A percentile compares a stretch with the other conserved stretches of the same genome.
Conservation (phyloP, 2,329 filamentous ascomycete species). For the Xylaria arbuscula region DNA sequence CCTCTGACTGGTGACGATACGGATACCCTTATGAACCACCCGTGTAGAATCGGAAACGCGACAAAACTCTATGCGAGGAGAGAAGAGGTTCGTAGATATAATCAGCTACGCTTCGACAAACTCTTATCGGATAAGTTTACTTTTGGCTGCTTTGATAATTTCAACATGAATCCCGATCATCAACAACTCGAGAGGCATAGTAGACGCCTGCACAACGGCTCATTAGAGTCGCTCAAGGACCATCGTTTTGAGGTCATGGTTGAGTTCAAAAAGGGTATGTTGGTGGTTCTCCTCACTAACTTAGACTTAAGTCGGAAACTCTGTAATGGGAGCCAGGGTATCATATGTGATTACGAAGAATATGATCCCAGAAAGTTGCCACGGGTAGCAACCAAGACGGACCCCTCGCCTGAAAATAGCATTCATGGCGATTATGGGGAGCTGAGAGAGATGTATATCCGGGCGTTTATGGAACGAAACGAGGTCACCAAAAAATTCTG, state of each 20-base stretch:
- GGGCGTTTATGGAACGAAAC: conserved; percentile 51
- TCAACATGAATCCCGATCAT: conserved; percentile 51
- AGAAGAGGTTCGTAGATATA: conserved; percentile 52
- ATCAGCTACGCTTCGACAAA: conserved; percentile 50
- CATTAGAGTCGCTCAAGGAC: conserved; percentile 54
- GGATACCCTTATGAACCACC: conserved; percentile 58
- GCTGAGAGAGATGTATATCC: conserved; percentile 53
- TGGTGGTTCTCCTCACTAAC: conserved; percentile 64
- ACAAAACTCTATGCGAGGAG: conserved; percentile 59
- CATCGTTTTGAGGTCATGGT: conserved; percentile 59
- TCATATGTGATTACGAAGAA: conserved; percentile 57
- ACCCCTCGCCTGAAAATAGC: conserved; percentile 36
- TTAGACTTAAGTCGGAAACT: conserved; percentile 56
- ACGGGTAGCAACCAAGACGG: conserved; percentile 36
- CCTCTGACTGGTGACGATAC: conserved; percentile 53
- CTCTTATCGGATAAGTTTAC: conserved; percentile 47
- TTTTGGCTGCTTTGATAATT: conserved; percentile 56
- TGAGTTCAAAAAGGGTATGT: conserved; percentile 62
- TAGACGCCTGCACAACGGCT: conserved; percentile 29
- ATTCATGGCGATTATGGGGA: conserved; percentile 54
- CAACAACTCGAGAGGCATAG: conserved; percentile 42
- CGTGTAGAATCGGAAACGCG: conserved; percentile 55
- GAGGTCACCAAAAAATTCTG: conserved; percentile 52
- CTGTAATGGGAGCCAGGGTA: conserved; percentile 61
- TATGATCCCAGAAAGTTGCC: conserved; percentile 48